Conservation (phyloP, 805 yeast species). For the Candida ponderosae region DNA sequence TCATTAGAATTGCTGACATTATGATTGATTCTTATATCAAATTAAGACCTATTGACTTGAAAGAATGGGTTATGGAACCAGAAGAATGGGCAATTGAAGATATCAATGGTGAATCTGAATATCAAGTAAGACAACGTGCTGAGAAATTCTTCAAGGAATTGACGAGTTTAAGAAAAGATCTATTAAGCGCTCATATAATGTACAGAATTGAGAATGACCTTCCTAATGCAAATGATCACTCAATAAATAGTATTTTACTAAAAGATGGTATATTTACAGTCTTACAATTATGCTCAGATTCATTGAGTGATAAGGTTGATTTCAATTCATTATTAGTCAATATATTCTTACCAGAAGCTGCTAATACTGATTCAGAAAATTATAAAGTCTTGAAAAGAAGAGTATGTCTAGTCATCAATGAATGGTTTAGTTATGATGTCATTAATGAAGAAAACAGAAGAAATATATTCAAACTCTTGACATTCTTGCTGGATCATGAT, state of each 20-base stretch:
- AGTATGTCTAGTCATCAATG: conserved; percentile 65
- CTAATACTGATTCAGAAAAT: conserved; percentile 36
- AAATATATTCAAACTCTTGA: conserved; percentile 46
- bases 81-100: conserved; percentile 92
- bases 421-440: conserved; percentile 71
- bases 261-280: conserved; percentile 77
- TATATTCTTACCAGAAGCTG: conserved; percentile 58
- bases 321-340: conserved; percentile 56
- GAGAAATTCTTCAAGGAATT: conserved; percentile 77
- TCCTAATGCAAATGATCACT: conserved; percentile 20
- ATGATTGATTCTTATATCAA: conserved; percentile 69
- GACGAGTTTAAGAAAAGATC: conserved; percentile 51
- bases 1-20: conserved; percentile 54
- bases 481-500: conserved; percentile 32
- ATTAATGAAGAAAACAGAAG: conserved; percentile 45
- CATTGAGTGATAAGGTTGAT: conserved; percentile 57
- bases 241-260: conserved; percentile 45
- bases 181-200: conserved; percentile 47
- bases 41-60: conserved; percentile 68
- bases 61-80: conserved; percentile 78
- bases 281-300: conserved; percentile 69
- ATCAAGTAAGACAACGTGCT: conserved; percentile 78
- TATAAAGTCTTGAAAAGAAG: conserved; percentile 66
- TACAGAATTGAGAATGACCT: conserved; percentile 43
- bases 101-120: conserved; percentile 70